Conservation (phyloP, 192 early-diverging fungal species). For the Umbelopsis ramanniana region DNA sequence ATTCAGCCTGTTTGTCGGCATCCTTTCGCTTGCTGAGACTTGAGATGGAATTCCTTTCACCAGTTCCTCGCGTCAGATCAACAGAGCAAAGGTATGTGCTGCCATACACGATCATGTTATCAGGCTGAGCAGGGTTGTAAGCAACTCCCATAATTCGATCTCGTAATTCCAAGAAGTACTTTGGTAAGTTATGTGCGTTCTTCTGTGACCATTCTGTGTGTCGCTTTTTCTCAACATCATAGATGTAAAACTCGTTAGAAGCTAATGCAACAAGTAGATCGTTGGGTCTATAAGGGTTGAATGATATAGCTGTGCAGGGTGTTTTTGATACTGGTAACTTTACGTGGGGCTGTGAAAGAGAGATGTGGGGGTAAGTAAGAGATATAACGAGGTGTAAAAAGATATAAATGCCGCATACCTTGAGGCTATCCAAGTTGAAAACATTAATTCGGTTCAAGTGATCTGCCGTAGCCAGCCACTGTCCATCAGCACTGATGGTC, state of each 20-base stretch:
- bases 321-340: conserved; percentile 65
- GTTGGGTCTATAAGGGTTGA: conserved; percentile 60
- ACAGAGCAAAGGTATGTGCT: conserved; percentile 72
- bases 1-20: conserved; percentile 48
- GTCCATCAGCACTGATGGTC: conserved; percentile 77
- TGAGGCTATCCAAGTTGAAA: conserved; percentile 70
- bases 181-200: conserved; percentile 71
- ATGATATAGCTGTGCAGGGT: conserved; percentile 68
- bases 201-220: conserved; percentile 84
- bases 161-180: conserved; percentile 59
- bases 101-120: conserved; percentile 72
- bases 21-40: conserved; percentile 64
- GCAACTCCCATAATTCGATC: conserved; percentile 77
- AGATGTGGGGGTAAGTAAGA: conserved; percentile 4
- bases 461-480: conserved; percentile 85
- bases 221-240: conserved; percentile 67
- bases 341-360: conserved; percentile 60
- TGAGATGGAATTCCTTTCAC: conserved; percentile 55
- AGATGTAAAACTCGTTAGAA: conserved; percentile 80
- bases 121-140: conserved; percentile 67
- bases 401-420: conserved; percentile 46
- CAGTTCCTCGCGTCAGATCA: conserved; percentile 67
- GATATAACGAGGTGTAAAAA: not conserved
- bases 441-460: conserved; percentile 72
- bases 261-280: conserved; percentile 61